Base-by-base conservation (phyloP, 164 flowering plant genomes). In the Nelumbo lutea region DNA sequence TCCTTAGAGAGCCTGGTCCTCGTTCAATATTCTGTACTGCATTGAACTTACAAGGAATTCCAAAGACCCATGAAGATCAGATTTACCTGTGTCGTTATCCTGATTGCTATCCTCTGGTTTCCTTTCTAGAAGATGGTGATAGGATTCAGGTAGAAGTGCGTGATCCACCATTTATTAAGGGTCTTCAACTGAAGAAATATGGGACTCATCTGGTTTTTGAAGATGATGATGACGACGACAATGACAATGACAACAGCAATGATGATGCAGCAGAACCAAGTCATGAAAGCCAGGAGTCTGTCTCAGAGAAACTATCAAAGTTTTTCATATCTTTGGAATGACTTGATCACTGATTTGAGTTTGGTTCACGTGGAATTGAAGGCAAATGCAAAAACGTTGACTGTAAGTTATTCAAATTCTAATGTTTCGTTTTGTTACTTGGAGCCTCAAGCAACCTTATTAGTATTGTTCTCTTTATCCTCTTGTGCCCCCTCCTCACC, bases 201-300 rank as follows among this genome's bases (percentile, higher is more conserved):
- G 87, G 87, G 67, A 68, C 80, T 38, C 66, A 73, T 76, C 67
- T 84, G 67, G 73, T 84, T 59, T 79, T 46, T 47, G 85, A 84
- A 65, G 73, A 74, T 41, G 83, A 80, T 40, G 87, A 82, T 66
- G 83, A 82, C 62, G 59, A 52, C 64, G 55, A 64, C 14, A 15
- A 53, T 1, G 77, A 74, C 67, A 47, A 67, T 1, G 9, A 72
- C 73, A 27, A 27, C 27, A 27, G 27, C 27, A 27, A 27, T 27
- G 27, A 27, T 6, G 78, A 67, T 7, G 74, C 80, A 44, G 84
- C 79, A 62, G 75, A 69, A 48, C 70, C 61, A 50, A 47, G 80
- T 57, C 68, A 71, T 14, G 81, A 75, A 50, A 60, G 47, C 43
- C 72, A 73, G 40, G 80, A 68, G 39, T 73, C 85, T 5, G 61